Conservation (phyloP, 306 rosid species). For the Phaseolus lunatus region DNA sequence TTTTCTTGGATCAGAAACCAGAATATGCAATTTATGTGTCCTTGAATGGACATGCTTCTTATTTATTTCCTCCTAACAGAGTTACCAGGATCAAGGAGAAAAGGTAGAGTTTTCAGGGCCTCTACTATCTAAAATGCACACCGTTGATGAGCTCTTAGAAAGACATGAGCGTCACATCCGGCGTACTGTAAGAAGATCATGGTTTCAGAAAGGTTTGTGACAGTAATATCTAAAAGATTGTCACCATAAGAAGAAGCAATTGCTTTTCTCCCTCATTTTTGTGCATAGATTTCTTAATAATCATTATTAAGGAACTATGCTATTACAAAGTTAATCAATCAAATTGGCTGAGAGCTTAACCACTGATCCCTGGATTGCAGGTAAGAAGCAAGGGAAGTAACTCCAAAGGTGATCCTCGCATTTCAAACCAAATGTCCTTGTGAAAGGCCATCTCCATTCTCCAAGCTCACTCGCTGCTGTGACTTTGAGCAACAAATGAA, state of each 20-base stretch:
- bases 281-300: conserved; percentile 28
- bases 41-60: conserved; percentile 22
- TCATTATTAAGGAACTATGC: conserved; percentile 14
- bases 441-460: conserved; percentile 42
- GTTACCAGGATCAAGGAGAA: conserved; percentile 78
- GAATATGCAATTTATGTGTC: conserved; percentile 20
- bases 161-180: conserved; percentile 93
- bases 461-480: conserved; percentile 33
- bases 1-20: conserved; percentile 19
- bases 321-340: conserved; percentile 2
- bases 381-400: conserved; percentile 64
- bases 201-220: conserved; percentile 90
- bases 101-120: conserved; percentile 97
- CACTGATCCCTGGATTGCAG: conserved; percentile 52
- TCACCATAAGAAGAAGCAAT: conserved; percentile 1
- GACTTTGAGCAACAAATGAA: conserved; percentile 37
- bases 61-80: conserved; percentile 54
- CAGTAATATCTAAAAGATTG: conserved; percentile 30
- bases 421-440: conserved; percentile 30
- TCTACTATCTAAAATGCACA: conserved; percentile 78
- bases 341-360: background rate
- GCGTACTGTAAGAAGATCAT: conserved; percentile 71
- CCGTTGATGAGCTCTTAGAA: conserved; percentile 91
- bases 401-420: conserved; percentile 24
- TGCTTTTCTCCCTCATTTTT: conserved; percentile 2